phyloP scores from a whole-genome alignment of 805 yeast species.

The Ogataea polymorpha region DNA sequence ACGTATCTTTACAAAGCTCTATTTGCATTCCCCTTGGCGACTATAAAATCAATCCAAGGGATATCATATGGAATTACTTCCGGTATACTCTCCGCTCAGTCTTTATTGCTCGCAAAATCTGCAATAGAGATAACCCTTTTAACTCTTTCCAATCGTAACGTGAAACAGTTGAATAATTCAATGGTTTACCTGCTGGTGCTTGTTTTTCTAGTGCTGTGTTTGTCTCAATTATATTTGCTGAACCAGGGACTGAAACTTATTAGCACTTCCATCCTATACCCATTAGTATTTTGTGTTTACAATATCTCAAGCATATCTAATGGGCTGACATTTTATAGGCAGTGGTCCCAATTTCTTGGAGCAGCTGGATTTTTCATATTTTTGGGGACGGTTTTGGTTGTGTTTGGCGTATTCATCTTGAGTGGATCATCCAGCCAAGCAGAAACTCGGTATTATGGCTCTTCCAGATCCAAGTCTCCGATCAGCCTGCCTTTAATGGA shows the following conservation, averaged over 20 bases:
- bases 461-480: neutral
- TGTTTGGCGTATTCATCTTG: constrained; percentile 66
- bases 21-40: constrained; percentile 12
- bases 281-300: constrained; percentile 80
- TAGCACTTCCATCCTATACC: constrained; percentile 77
- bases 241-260: constrained; percentile 69
- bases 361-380: constrained; percentile 38
- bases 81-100: constrained; percentile 82
- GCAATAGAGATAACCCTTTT: constrained; percentile 65
- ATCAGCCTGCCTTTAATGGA: constrained; percentile 5
- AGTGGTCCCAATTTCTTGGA: constrained; percentile 39
- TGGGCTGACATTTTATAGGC: constrained; percentile 57
- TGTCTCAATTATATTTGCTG: constrained; percentile 67
- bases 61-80: constrained; percentile 61
- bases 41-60: constrained; percentile 46
- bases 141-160: constrained; percentile 34
- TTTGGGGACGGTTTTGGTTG: constrained; percentile 46
- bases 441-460: neutral
- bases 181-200: constrained; percentile 50
- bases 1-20: neutral
- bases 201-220: constrained; percentile 59
- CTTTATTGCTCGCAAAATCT: constrained; percentile 80
- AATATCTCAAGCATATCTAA: constrained; percentile 67
- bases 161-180: constrained; percentile 34
- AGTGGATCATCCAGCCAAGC: constrained; percentile 48